Percentiles rank a stretch among this genome's conserved stretches.
phyloP scores from a whole-genome alignment of 2,329 filamentous ascomycete genomes.

The Triangularia verruculosa region DNA sequence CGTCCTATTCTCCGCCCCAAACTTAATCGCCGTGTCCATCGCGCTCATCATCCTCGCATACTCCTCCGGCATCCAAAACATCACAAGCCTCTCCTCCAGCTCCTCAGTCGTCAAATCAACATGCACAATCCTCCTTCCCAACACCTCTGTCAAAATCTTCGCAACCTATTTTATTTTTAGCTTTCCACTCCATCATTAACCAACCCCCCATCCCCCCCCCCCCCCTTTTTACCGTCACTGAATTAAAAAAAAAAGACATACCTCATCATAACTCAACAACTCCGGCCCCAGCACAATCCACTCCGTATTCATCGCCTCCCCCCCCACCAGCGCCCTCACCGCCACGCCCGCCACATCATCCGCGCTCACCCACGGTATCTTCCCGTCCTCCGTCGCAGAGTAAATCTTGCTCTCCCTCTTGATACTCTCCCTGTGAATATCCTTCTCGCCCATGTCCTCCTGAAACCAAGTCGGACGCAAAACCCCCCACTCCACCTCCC shows the following conservation, averaged over 20 bases:
- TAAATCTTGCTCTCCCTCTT: conserved; percentile 40
- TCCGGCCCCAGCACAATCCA: conserved; percentile 38
- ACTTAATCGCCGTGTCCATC: conserved; percentile 35
- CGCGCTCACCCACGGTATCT: conserved; percentile 45
- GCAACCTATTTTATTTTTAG: too few species aligned
- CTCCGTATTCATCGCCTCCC: conserved; percentile 41
- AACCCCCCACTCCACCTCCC: conserved; percentile 41
- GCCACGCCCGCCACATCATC: conserved; percentile 47
- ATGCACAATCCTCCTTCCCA: conserved; percentile 36
- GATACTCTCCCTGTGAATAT: conserved; percentile 32
- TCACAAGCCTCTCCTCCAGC: conserved; percentile 26
- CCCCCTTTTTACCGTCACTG: too few species aligned
- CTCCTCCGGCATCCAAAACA: conserved; percentile 32
- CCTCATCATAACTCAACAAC: conserved; percentile 36
- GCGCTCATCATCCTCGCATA: conserved; percentile 34
- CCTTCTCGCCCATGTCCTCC: conserved; percentile 43
- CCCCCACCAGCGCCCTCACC: conserved; percentile 38
- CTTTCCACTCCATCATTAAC: neutral
- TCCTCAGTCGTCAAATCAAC: conserved; percentile 33
- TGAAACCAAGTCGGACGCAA: conserved; percentile 50
- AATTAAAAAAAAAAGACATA: conserved; percentile 19
- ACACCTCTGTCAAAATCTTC: conserved; percentile 32
- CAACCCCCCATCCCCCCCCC: neutral
- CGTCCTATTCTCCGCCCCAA: conserved; percentile 36
- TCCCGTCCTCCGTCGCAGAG: conserved; percentile 42